Evolutionary conservation across 1,284 basidiomycete species (phyloP).

Genomic region (Malassezia vespertilionis): DNA sequence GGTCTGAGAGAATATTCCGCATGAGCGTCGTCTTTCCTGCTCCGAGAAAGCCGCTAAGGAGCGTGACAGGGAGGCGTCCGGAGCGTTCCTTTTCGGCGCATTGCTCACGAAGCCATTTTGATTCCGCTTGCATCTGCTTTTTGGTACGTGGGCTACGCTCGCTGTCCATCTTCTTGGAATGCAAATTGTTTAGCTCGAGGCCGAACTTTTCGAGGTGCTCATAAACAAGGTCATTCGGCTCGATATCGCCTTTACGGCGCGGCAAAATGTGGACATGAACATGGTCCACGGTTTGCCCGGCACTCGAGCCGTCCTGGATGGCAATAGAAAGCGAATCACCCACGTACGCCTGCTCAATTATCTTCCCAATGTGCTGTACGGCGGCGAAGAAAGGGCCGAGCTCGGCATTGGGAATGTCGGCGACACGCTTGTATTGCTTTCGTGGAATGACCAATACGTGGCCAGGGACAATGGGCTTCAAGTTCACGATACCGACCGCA

Average conservation of each 20-base stretch:
- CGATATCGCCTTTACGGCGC: constrained; percentile 32
- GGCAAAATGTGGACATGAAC: constrained; percentile 45
- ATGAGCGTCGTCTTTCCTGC: constrained; percentile 52
- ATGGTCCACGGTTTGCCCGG: constrained; percentile 39
- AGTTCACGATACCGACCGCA: constrained; percentile 36
- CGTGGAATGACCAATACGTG: constrained; percentile 42
- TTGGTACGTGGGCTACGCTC: constrained; percentile 27
- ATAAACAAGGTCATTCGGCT: constrained; percentile 38
- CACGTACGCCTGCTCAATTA: constrained; percentile 28
- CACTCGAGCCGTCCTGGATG: constrained; percentile 38
- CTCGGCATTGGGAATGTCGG: constrained; percentile 22
- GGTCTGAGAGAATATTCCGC: constrained; percentile 49
- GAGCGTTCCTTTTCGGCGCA: constrained; percentile 6
- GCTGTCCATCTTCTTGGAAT: constrained; percentile 21
- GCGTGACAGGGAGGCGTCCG: constrained; percentile 49
- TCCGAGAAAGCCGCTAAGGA: constrained; percentile 51
- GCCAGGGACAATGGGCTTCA: constrained; percentile 43
- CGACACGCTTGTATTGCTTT: constrained; percentile 24
- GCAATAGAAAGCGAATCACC: constrained; percentile 36
- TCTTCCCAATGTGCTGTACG: constrained; percentile 29
- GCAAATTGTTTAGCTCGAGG: constrained; percentile 22
- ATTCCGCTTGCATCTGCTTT: constrained; percentile 34
- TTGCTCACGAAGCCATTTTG: constrained; percentile 19
- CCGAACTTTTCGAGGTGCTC: constrained; percentile 25
- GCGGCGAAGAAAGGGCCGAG: constrained; percentile 28